These are phyloP conservation scores for Aechmea fasciata DNA, from an alignment of 176 grass and related monocot genomes.

Conservation along the genomic window DNA sequence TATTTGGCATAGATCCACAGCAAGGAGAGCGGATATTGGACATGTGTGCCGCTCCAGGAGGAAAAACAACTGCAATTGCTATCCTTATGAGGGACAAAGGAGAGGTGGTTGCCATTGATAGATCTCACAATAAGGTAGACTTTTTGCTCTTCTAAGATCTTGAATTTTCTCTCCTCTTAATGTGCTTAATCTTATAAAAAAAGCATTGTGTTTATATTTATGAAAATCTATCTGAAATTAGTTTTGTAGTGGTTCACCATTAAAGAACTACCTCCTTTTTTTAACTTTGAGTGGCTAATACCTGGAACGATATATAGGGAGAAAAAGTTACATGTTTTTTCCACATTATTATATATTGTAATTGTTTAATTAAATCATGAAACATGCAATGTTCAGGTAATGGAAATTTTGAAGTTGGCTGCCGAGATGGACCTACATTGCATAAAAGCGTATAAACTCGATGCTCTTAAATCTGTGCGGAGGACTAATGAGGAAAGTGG, in stretches of 20 bases:
- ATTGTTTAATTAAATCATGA: constrained; percentile 19
- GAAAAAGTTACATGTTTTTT: constrained; percentile 3
- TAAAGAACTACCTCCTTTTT: no score
- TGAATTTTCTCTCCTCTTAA: constrained; percentile 2
- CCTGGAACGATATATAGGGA: no score
- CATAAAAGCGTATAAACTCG: constrained; percentile 94
- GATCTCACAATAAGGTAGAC: constrained; percentile 97
- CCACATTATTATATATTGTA: constrained; percentile 1
- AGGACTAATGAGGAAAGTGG: constrained; percentile 23
- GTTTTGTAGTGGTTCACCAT: no score
- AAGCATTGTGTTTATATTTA: constrained; percentile 3
- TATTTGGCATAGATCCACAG: constrained; percentile 52
- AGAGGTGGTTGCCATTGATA: constrained; percentile 82
- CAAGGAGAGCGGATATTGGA: constrained; percentile 87
- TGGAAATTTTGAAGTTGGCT: constrained; percentile 87
- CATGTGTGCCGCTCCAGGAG: constrained; percentile 95
- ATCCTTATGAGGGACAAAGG: constrained; percentile 86
- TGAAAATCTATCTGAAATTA: no score
- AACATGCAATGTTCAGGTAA: constrained; percentile 59
- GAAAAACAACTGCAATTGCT: constrained; percentile 94
- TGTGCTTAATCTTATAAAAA: not conserved
- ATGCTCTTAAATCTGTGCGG: constrained; percentile 85
- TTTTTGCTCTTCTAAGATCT: constrained; percentile 7
- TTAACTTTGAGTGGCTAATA: no score
- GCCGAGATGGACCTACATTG: constrained; percentile 88